Conservation (phyloP, 495 filamentous ascomycete genomes). For the Penicillium simplicissimum region DNA sequence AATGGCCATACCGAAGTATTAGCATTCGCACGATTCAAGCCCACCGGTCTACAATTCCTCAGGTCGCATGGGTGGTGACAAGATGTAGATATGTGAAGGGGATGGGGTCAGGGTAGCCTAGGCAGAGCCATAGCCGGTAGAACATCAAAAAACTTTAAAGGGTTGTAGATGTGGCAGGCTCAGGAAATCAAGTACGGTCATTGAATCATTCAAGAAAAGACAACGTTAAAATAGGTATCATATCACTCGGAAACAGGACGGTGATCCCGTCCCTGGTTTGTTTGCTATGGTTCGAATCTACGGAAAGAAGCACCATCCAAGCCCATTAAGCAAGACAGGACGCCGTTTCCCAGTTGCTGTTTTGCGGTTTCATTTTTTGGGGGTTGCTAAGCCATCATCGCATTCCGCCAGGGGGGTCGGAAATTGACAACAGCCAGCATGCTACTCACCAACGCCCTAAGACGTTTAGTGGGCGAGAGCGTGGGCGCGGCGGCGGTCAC, state of each 20-base stretch:
- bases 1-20: too few relatives aligned
- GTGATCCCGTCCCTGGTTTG: slow-evolving; percentile 29
- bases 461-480: slow-evolving; percentile 64
- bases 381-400: slow-evolving; percentile 16
- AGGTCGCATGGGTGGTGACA: too few relatives aligned
- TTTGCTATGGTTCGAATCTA: slow-evolving; percentile 41
- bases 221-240: slow-evolving; percentile 41
- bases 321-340: slow-evolving; percentile 47
- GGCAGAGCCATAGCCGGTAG: not conserved
- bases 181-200: slow-evolving; percentile 28
- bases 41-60: too few relatives aligned
- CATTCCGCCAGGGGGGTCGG: not conserved
- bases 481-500: slow-evolving; percentile 87
- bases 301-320: slow-evolving; percentile 42
- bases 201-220: slow-evolving; percentile 34
- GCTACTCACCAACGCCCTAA: slow-evolving; percentile 32
- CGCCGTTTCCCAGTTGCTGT: slow-evolving; percentile 39
- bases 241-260: slow-evolving; percentile 38
- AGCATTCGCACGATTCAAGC: too few relatives aligned
- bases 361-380: slow-evolving; percentile 29
- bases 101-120: not conserved
- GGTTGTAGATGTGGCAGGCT: not conserved
- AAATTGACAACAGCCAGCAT: slow-evolving; percentile 17
- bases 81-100: not conserved
- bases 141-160: not conserved